Evolutionary conservation across 495 filamentous ascomycete species (phyloP).

Genomic region (Niebla homalea): DNA sequence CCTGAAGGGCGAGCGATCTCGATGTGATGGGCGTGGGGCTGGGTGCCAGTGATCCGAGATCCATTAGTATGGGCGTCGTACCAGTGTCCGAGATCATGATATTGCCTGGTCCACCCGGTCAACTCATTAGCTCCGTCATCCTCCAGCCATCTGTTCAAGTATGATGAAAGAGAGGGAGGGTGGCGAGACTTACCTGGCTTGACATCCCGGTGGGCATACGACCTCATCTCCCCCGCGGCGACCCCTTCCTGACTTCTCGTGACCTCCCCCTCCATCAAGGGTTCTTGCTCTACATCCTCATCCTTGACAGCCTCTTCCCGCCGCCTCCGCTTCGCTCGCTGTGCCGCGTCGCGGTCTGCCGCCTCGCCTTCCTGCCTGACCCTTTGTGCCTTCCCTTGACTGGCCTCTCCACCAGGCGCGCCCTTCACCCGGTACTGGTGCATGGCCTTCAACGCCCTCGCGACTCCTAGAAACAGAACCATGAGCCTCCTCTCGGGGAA

Average conservation of each 20-base stretch:
- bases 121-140: conserved; percentile 1
- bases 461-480: conserved; percentile 84
- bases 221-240: conserved; percentile 54
- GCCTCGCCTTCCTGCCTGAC: conserved; percentile 44
- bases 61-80: conserved; percentile 85
- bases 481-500: conserved; percentile 85
- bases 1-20: conserved; percentile 75
- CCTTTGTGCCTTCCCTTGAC: conserved; percentile 44
- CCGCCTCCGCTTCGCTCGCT: conserved; percentile 36
- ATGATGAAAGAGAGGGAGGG: neutral
- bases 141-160: neutral
- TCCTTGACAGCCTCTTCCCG: conserved; percentile 43
- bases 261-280: conserved; percentile 76
- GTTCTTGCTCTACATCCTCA: conserved; percentile 48
- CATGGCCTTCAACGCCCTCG: conserved; percentile 74
- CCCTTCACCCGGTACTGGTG: conserved; percentile 66
- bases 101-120: conserved; percentile 45
- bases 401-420: conserved; percentile 34
- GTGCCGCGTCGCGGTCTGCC: conserved; percentile 45
- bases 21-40: conserved; percentile 89
- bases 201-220: conserved; percentile 93
- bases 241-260: conserved; percentile 57
- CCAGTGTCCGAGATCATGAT: conserved; percentile 49
- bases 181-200: conserved; percentile 58
- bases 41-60: conserved; percentile 81